Evolutionary conservation across 2,329 filamentous ascomycete genomes (phyloP).

Genomic region (Torrubiellomyces zombiae): DNA sequence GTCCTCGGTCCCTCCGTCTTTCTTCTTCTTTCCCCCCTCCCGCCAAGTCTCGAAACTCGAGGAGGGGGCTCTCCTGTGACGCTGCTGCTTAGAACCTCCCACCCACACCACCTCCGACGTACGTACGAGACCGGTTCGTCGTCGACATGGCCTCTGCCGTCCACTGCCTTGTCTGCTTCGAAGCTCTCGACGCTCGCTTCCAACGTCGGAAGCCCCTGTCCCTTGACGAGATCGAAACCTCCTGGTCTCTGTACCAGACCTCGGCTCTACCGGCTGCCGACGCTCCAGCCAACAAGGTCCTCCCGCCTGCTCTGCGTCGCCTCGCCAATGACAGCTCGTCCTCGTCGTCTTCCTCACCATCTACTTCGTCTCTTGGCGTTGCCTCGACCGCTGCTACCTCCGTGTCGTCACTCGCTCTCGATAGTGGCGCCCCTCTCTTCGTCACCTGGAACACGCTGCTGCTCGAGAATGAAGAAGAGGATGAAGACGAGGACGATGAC

Average conservation of each 20-base stretch:
- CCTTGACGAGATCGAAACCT: slow-evolving; percentile 52
- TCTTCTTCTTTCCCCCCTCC: no score
- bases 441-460: slow-evolving; percentile 78
- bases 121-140: no score
- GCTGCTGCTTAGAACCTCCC: no score
- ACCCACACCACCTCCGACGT: no score
- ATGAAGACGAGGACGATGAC: no score
- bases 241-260: slow-evolving; percentile 31
- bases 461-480: no score
- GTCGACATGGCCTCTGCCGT: slow-evolving; percentile 64
- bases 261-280: slow-evolving; percentile 5
- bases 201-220: slow-evolving; percentile 49
- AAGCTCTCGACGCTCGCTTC: slow-evolving; percentile 62
- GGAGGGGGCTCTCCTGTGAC: no score
- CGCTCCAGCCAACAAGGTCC: slow-evolving; percentile 15
- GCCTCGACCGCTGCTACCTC: slow-evolving; percentile 30
- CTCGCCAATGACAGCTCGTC: slow-evolving; percentile 17
- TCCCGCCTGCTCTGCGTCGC: slow-evolving; percentile 27
- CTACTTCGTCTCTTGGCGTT: slow-evolving; percentile 24
- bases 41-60: no score
- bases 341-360: slow-evolving; percentile 19
- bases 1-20: no score
- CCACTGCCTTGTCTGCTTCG: slow-evolving; percentile 91
- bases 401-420: slow-evolving; percentile 20
- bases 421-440: slow-evolving; percentile 53